phyloP scores from a whole-genome alignment of 2,329 filamentous ascomycete species.

The Xylaria sp. region DNA sequence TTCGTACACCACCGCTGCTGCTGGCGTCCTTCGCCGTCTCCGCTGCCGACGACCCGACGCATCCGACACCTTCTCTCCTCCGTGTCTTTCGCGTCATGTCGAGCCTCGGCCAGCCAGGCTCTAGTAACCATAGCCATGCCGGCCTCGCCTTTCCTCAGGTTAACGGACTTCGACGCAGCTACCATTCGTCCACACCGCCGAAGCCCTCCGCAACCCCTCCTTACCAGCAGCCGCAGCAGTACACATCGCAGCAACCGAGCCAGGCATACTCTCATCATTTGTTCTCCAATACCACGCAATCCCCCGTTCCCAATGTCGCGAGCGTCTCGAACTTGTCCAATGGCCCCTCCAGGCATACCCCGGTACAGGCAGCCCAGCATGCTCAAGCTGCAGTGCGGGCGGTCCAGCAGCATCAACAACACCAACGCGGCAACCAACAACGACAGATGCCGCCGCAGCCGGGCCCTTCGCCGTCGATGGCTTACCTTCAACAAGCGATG shows the following conservation, averaged over 20 bases:
- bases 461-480: constrained; percentile 45
- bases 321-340: constrained; percentile 63
- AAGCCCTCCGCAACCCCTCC: constrained; percentile 66
- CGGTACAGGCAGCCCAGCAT: constrained; percentile 59
- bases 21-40: not conserved
- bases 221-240: constrained; percentile 65
- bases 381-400: constrained; percentile 50
- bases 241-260: constrained; percentile 63
- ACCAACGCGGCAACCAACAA: constrained; percentile 50
- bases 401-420: constrained; percentile 48
- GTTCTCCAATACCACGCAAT: constrained; percentile 61
- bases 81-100: constrained; percentile 54
- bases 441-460: constrained; percentile 52
- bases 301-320: constrained; percentile 59
- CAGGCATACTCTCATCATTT: constrained; percentile 65
- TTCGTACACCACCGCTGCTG: constrained; percentile 30
- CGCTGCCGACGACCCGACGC: constrained; percentile 5
- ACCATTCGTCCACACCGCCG: constrained; percentile 63
- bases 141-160: constrained; percentile 65
- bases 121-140: constrained; percentile 61
- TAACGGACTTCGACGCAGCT: constrained; percentile 59
- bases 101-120: constrained; percentile 60
- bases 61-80: constrained; percentile 17
- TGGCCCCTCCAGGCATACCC: constrained; percentile 58
- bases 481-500: constrained; percentile 51